These are phyloP conservation scores for Fennellomyces sp. DNA, from an alignment of 371 early-diverging fungal species.

Conservation along the genomic window DNA sequence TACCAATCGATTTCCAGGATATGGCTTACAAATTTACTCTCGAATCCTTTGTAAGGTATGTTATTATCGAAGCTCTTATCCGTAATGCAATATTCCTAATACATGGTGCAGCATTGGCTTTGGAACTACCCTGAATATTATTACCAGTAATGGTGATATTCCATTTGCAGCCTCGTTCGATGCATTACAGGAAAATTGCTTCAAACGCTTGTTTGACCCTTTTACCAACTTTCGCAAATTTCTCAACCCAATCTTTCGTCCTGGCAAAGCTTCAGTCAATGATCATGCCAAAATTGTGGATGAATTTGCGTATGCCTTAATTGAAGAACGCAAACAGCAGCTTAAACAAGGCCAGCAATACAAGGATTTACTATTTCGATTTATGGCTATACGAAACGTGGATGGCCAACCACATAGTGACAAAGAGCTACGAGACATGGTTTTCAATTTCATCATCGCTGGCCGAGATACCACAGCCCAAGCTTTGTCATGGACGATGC, in stretches of 20 bases:
- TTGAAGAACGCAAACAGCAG: constrained; percentile 36
- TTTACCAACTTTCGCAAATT: constrained; percentile 50
- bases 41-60: constrained; percentile 61
- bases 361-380: constrained; percentile 61
- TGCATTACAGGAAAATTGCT: constrained; percentile 39
- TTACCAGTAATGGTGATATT: constrained; percentile 27
- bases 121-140: constrained; percentile 1
- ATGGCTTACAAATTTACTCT: constrained; percentile 55
- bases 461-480: constrained; percentile 75
- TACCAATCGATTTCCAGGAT: constrained; percentile 47
- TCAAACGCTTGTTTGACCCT: constrained; percentile 51
- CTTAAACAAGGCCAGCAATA: constrained; percentile 41
- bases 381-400: constrained; percentile 59
- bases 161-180: constrained; percentile 59
- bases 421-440: constrained; percentile 62
- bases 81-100: constrained; percentile 21
- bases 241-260: constrained; percentile 13
- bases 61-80: background rate
- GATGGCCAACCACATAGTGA: constrained; percentile 53
- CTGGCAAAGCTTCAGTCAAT: constrained; percentile 40
- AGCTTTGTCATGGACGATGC: constrained; percentile 73
- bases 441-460: constrained; percentile 73
- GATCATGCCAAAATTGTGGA: constrained; percentile 49
- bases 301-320: constrained; percentile 48
- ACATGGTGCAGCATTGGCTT: background rate